Percentiles rank a stretch among this genome's conserved stretches.
phyloP scores from a whole-genome alignment of 2,329 filamentous ascomycete genomes.

The Aspergillus viridinutans region DNA sequence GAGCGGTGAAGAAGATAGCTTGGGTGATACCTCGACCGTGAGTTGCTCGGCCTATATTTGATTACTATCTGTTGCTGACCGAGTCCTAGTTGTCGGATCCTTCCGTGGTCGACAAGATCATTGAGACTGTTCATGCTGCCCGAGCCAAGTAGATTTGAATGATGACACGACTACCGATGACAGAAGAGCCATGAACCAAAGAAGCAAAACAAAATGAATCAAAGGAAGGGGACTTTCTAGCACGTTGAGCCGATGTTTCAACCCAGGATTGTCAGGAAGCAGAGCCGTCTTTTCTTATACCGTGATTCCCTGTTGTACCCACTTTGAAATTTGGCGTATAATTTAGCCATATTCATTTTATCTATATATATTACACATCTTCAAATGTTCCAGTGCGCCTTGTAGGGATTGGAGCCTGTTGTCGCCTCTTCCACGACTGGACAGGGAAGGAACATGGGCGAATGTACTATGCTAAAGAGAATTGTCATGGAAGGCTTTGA shows the following conservation, averaged over 20 bases:
- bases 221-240: not conserved
- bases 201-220: slow-evolving; percentile 1
- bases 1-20: slow-evolving; percentile 92
- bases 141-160: slow-evolving; percentile 35
- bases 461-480: no score
- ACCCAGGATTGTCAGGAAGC: slow-evolving; percentile 1
- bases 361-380: slow-evolving; percentile 1
- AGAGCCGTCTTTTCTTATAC: slow-evolving; percentile 3
- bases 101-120: slow-evolving; percentile 83
- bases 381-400: not conserved
- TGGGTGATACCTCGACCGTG: slow-evolving; percentile 90
- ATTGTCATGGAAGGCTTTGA: no score
- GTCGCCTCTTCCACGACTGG: not conserved
- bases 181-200: slow-evolving; percentile 1
- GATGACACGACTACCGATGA: slow-evolving; percentile 1
- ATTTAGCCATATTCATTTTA: slow-evolving; percentile 5
- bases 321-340: slow-evolving; percentile 8
- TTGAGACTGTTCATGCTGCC: slow-evolving; percentile 64
- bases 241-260: not conserved
- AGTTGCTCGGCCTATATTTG: slow-evolving; percentile 35
- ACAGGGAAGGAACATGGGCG: no score
- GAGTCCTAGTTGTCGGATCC: slow-evolving; percentile 74
- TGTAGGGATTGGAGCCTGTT: not conserved
- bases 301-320: slow-evolving; percentile 17
- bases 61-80: not conserved